Evolutionary conservation across 2,329 filamentous ascomycete species (phyloP).

Genomic region (Dissoconium aciculare): DNA sequence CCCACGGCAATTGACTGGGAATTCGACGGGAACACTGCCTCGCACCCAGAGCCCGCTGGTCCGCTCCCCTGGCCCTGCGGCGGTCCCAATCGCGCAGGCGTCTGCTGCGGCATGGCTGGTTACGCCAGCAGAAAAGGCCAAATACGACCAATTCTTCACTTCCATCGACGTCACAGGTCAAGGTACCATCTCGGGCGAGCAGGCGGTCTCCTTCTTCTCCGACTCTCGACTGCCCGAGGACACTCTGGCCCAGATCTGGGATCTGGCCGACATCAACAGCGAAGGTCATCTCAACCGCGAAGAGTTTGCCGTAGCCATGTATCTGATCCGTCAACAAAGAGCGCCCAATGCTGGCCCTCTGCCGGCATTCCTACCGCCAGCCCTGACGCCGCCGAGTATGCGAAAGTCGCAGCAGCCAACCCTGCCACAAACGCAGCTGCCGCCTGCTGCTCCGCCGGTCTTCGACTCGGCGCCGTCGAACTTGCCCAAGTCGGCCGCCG

Average conservation of each 20-base stretch:
- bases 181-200: constrained; percentile 81
- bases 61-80: constrained; percentile 29
- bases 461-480: constrained; percentile 35
- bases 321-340: constrained; percentile 80
- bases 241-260: constrained; percentile 86
- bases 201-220: constrained; percentile 86
- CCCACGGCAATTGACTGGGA: constrained; percentile 67
- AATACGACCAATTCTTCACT: constrained; percentile 76
- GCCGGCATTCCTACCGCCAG: constrained; percentile 63
- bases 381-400: constrained; percentile 74
- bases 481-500: constrained; percentile 63
- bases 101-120: constrained; percentile 66
- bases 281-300: constrained; percentile 73
- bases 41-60: constrained; percentile 47
- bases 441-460: constrained; percentile 39
- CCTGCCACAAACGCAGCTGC: constrained; percentile 32
- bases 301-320: constrained; percentile 96
- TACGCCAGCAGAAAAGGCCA: constrained; percentile 64
- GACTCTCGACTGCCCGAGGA: constrained; percentile 85
- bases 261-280: constrained; percentile 64
- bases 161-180: constrained; percentile 66
- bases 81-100: constrained; percentile 32
- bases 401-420: constrained; percentile 40
- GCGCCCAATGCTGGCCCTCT: constrained; percentile 53
- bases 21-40: constrained; percentile 29